phyloP scores from a whole-genome alignment of 306 rosid genomes.

The Lathyrus aphaca region DNA sequence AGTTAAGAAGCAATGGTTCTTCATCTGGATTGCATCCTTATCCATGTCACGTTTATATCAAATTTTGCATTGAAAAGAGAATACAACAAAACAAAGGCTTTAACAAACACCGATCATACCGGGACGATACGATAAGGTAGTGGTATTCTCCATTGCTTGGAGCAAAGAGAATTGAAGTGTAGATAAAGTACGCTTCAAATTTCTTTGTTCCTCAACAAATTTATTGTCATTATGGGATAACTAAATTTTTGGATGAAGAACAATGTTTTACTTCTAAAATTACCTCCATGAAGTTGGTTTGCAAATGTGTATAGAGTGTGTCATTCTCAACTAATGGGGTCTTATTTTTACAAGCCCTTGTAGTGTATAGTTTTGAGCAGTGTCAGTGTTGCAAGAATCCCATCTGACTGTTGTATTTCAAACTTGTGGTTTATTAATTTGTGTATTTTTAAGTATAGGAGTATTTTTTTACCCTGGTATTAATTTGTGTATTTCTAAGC shows the following conservation, averaged over 20 bases:
- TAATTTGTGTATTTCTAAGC: background rate
- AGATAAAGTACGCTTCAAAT: background rate
- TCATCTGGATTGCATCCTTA: conserved; percentile 26
- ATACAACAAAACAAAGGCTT: background rate
- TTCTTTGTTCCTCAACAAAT: background rate
- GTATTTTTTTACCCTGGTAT: background rate
- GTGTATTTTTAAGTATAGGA: background rate
- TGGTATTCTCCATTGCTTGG: background rate
- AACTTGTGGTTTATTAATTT: background rate
- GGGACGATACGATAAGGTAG: conserved; percentile 21
- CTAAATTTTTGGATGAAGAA: conserved; percentile 23
- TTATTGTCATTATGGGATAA: conserved; percentile 6
- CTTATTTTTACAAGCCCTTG: conserved; percentile 41
- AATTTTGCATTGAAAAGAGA: conserved; percentile 23
- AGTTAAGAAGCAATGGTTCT: conserved; percentile 12
- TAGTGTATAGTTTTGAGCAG: conserved; percentile 20
- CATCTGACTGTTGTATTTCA: conserved; percentile 33
- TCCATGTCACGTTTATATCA: conserved; percentile 11
- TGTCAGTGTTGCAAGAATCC: conserved; percentile 35
- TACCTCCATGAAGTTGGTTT: conserved; percentile 24
- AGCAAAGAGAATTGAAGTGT: background rate
- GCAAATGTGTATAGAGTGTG: conserved; percentile 30
- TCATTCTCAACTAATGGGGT: conserved; percentile 42
- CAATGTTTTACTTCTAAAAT: conserved; percentile 16
- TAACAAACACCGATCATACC: conserved; percentile 11